Conservation (phyloP, 345 rosid species). For the Hypericum androsaemum region DNA sequence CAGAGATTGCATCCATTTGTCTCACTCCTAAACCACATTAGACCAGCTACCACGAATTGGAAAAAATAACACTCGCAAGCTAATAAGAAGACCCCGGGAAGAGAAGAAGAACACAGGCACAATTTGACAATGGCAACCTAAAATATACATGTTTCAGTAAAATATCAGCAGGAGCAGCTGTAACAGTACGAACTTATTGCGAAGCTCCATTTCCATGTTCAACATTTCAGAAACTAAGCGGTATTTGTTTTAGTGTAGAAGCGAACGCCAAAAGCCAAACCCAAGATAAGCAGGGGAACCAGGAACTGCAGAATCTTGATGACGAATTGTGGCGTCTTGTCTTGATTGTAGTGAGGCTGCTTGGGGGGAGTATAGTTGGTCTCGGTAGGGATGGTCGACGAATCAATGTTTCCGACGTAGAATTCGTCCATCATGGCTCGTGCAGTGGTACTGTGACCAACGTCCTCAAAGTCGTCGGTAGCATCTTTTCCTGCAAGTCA, state of each 20-base stretch:
- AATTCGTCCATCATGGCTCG: constrained; percentile 78
- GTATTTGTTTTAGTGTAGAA: constrained; percentile 39
- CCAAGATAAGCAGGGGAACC: constrained; percentile 84
- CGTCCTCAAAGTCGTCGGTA: constrained; percentile 86
- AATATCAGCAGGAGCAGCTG: no score
- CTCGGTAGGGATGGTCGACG: constrained; percentile 52
- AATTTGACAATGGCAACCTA: no score
- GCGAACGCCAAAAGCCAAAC: constrained; percentile 78
- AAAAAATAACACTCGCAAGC: no score
- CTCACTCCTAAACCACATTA: no score
- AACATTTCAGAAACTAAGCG: neutral
- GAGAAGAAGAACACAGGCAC: no score
- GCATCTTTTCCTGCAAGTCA: constrained; percentile 72
- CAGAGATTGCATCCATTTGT: no score
- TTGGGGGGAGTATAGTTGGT: constrained; percentile 48
- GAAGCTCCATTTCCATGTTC: no score
- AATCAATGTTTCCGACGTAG: constrained; percentile 60
- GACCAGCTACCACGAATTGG: no score
- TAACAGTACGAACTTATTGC: no score
- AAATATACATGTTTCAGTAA: no score
- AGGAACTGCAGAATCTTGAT: constrained; percentile 78
- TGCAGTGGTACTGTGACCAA: constrained; percentile 79
- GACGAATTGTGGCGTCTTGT: constrained; percentile 60
- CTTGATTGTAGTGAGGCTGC: constrained; percentile 64
- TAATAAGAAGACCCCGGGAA: no score